Evolutionary conservation across 352 stramenopile species (phyloP).

Genomic region (Phytophthora nicotianae): DNA sequence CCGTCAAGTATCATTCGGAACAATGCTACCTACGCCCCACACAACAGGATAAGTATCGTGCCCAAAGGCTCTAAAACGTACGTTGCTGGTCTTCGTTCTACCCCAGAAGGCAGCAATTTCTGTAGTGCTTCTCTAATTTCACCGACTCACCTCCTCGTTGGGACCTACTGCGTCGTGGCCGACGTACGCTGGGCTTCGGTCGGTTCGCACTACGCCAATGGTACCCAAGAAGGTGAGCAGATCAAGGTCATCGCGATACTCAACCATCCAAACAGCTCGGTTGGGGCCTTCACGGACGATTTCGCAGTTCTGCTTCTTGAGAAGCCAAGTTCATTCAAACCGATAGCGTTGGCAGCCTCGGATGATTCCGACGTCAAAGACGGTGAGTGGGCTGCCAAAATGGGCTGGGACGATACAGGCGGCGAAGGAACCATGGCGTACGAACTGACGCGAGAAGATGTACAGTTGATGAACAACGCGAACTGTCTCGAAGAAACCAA

Average conservation of each 20-base stretch:
- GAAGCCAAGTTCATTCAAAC: conserved; percentile 34
- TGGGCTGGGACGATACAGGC: conserved; percentile 37
- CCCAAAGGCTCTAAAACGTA: conserved; percentile 43
- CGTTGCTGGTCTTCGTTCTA: conserved; percentile 23
- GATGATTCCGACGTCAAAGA: conserved; percentile 32
- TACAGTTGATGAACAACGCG: conserved; percentile 42
- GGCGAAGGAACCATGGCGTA: conserved; percentile 28
- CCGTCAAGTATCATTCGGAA: neutral
- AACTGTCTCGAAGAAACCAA: conserved; percentile 35
- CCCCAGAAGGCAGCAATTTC: conserved; percentile 12
- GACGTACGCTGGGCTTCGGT: conserved; percentile 23
- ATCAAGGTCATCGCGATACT: conserved; percentile 41
- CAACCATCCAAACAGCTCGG: conserved; percentile 5
- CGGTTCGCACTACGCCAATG: conserved; percentile 51
- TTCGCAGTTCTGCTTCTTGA: conserved; percentile 54
- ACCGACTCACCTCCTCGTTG: conserved; percentile 19
- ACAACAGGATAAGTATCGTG: conserved; percentile 13
- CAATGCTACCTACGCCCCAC: neutral
- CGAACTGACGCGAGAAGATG: conserved; percentile 34
- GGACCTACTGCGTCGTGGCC: neutral
- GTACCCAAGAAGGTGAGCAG: conserved; percentile 43
- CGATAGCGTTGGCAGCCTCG: conserved; percentile 25
- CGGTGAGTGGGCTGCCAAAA: conserved; percentile 33
- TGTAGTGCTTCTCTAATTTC: conserved; percentile 20
- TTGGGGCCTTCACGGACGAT: conserved; percentile 26